Evolutionary conservation across 2,329 filamentous ascomycete genomes (phyloP).

Genomic region (Falciphora oryzae): DNA sequence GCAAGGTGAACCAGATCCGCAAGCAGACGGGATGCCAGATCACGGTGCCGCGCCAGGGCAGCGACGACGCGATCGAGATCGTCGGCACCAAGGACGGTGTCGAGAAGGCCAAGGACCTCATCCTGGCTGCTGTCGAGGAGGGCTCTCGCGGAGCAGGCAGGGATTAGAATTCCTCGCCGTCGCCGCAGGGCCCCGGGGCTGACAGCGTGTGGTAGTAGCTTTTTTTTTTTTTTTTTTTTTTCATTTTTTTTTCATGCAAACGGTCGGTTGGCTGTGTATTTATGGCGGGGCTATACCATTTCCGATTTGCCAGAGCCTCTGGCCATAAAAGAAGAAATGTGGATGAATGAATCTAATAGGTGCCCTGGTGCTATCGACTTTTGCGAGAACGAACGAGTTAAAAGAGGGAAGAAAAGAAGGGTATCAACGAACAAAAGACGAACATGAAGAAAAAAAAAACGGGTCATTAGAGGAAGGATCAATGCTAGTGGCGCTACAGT

Average conservation of each 20-base stretch:
- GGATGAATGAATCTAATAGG: neutral
- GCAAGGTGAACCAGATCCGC: conserved; percentile 87
- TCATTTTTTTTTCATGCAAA: neutral
- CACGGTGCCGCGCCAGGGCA: conserved; percentile 76
- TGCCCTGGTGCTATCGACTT: neutral
- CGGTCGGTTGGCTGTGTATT: neutral
- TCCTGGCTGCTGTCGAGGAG: conserved; percentile 73
- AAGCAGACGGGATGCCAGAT: conserved; percentile 92
- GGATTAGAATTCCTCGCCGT: conserved; percentile 13
- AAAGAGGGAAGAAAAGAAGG: neutral
- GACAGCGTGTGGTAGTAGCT: neutral
- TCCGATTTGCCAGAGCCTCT: neutral
- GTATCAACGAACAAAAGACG: neutral
- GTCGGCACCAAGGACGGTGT: conserved; percentile 72
- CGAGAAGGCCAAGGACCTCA: conserved; percentile 82
- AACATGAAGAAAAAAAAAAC: neutral
- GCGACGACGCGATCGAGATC: conserved; percentile 82
- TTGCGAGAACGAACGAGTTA: neutral
- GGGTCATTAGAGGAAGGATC: neutral
- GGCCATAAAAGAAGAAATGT: neutral
- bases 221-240: neutral
- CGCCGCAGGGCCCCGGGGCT: neutral
- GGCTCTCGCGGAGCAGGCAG: conserved; percentile 34
- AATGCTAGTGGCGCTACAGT: neutral
- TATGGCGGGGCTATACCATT: neutral